phyloP scores from a whole-genome alignment of 306 rosid species.

The Cucurbita argyrosperma region DNA sequence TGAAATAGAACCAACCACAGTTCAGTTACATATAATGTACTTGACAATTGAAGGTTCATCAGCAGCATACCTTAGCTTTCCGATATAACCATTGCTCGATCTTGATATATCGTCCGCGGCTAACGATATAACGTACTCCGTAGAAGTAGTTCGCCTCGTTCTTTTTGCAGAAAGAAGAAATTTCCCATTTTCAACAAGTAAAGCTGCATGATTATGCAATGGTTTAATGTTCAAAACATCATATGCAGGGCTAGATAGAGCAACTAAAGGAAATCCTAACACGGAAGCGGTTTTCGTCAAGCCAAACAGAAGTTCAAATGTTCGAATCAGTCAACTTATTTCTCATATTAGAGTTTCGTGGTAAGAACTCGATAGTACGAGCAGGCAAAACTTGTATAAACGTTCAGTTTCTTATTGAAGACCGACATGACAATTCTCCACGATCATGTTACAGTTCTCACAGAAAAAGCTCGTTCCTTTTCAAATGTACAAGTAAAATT shows the following conservation, averaged over 20 bases:
- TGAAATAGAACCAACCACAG: conserved; percentile 14
- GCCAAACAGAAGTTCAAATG: background rate
- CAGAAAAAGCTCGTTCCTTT: background rate
- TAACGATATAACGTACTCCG: conserved; percentile 76
- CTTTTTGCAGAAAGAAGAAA: conserved; percentile 90
- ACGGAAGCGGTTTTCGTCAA: background rate
- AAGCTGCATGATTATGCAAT: conserved; percentile 32
- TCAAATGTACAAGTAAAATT: background rate
- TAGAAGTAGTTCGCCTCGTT: conserved; percentile 65
- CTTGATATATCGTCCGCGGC: conserved; percentile 73
- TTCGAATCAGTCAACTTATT: background rate
- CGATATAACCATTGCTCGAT: conserved; percentile 72
- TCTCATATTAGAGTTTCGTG: background rate
- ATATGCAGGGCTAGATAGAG: background rate
- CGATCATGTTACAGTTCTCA: background rate
- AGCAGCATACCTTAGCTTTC: conserved; percentile 55
- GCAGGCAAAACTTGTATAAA: background rate
- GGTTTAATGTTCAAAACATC: conserved; percentile 1
- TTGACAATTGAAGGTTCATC: background rate
- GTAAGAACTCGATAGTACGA: background rate
- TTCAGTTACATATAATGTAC: background rate
- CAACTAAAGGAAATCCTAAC: background rate
- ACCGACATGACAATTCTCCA: background rate
- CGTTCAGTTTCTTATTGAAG: background rate
- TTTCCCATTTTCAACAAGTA: conserved; percentile 81